Conservation (phyloP, 495 filamentous ascomycete species). For the Penicillium crystallinum region DNA sequence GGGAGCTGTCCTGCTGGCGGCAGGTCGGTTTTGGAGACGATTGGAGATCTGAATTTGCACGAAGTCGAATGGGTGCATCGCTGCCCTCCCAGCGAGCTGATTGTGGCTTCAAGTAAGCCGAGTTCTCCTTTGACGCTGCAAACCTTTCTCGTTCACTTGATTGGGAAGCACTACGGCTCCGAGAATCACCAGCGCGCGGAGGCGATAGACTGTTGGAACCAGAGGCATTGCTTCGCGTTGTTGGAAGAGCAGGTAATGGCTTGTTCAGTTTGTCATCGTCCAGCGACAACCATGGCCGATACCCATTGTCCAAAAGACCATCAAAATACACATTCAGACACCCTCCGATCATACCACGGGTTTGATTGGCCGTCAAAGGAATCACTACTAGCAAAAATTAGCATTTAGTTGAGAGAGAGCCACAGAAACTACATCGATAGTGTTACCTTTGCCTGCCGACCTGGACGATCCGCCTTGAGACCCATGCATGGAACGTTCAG, state of each 20-base stretch:
- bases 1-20: conserved; percentile 13
- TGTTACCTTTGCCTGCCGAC: conserved; percentile 3
- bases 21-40: conserved; percentile 16
- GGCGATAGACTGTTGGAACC: conserved; percentile 15
- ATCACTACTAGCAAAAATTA: conserved; percentile 20
- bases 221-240: background rate
- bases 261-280: conserved; percentile 14
- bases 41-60: conserved; percentile 30
- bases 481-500: background rate
- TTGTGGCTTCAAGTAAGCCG: conserved; percentile 12
- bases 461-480: conserved; percentile 1
- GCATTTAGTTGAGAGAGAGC: background rate
- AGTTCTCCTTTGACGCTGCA: conserved; percentile 13
- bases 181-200: conserved; percentile 19
- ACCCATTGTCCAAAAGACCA: conserved; percentile 20
- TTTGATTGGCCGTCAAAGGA: conserved; percentile 43
- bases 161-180: conserved; percentile 29
- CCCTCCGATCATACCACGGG: conserved; percentile 46
- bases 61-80: conserved; percentile 19
- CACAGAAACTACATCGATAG: background rate
- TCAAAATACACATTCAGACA: conserved; percentile 52
- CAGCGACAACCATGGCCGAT: conserved; percentile 9
- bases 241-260: background rate
- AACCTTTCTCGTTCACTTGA: conserved; percentile 18
- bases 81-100: conserved; percentile 15